These are phyloP conservation scores for Coelastrella sp. DNA, from an alignment of 139 green algal species.

Conservation along the genomic window DNA sequence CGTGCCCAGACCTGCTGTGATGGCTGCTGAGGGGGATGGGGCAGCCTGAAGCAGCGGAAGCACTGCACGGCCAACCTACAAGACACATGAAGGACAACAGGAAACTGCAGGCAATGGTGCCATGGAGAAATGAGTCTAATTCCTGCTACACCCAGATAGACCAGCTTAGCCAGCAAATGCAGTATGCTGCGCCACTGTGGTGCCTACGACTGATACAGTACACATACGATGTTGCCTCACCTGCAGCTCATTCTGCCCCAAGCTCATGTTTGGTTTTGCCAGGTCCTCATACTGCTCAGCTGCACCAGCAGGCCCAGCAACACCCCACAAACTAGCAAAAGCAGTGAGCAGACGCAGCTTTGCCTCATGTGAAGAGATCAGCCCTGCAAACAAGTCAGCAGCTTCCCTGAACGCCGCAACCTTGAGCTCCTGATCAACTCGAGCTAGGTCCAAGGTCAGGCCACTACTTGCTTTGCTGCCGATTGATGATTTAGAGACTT, in stretches of 20 bases:
- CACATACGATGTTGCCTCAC: background rate
- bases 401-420: conserved; percentile 60
- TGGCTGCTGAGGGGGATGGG: background rate
- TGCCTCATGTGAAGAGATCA: conserved; percentile 52
- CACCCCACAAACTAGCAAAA: conserved; percentile 71
- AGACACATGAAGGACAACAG: background rate
- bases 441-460: conserved; percentile 26
- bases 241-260: conserved; percentile 12
- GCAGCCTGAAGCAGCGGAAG: background rate
- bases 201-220: too few species aligned
- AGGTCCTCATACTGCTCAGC: conserved; percentile 63
- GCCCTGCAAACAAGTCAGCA: conserved; percentile 62
- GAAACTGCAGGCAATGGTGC: background rate
- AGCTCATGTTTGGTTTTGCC: conserved; percentile 72
- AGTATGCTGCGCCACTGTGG: too few species aligned
- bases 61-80: conserved; percentile 44
- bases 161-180: too few species aligned
- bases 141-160: too few species aligned
- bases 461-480: background rate
- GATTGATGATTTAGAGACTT: background rate
- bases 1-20: conserved; percentile 44
- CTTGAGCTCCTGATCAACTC: conserved; percentile 47
- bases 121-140: background rate
- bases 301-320: conserved; percentile 47
- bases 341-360: conserved; percentile 58